phyloP scores from a whole-genome alignment of 2,329 filamentous ascomycete species.

The Fusarium chuoi region DNA sequence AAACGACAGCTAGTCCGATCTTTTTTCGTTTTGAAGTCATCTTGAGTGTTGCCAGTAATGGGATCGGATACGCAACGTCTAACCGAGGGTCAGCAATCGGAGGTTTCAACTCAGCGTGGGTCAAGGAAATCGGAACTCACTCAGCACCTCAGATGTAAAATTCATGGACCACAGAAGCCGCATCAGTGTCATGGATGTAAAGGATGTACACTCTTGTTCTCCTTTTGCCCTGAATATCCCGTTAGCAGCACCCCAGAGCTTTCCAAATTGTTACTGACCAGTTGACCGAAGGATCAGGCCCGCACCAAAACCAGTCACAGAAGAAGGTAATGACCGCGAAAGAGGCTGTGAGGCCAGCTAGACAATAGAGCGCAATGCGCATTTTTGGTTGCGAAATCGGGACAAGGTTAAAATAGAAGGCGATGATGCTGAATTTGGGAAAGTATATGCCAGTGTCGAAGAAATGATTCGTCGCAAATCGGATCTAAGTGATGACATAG shows the following conservation, averaged over 20 bases:
- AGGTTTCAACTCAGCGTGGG: no score
- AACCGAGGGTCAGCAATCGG: neutral
- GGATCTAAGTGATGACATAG: neutral
- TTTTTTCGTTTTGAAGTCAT: neutral
- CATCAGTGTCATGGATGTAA: constrained; percentile 8
- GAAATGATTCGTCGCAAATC: constrained; percentile 9
- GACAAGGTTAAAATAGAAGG: neutral
- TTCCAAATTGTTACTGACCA: neutral
- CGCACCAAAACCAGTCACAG: constrained; percentile 3
- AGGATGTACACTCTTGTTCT: neutral
- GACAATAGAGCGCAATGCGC: neutral
- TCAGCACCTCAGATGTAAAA: neutral
- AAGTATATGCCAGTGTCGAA: constrained; percentile 18
- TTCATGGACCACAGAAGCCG: constrained; percentile 12
- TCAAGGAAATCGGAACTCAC: neutral
- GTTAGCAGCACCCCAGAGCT: fast-evolving
- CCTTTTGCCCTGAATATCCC: neutral
- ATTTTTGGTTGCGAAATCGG: neutral
- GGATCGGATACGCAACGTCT: neutral
- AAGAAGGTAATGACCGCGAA: neutral
- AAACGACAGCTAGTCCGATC: neutral
- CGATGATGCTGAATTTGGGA: constrained; percentile 8
- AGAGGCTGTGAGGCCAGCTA: neutral
- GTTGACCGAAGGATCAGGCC: neutral
- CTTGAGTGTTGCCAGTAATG: neutral